Evolutionary conservation across 2,329 filamentous ascomycete genomes (phyloP), one percentile per base, ranked within the genome.

Genomic region (Fusarium multiceps): DNA sequence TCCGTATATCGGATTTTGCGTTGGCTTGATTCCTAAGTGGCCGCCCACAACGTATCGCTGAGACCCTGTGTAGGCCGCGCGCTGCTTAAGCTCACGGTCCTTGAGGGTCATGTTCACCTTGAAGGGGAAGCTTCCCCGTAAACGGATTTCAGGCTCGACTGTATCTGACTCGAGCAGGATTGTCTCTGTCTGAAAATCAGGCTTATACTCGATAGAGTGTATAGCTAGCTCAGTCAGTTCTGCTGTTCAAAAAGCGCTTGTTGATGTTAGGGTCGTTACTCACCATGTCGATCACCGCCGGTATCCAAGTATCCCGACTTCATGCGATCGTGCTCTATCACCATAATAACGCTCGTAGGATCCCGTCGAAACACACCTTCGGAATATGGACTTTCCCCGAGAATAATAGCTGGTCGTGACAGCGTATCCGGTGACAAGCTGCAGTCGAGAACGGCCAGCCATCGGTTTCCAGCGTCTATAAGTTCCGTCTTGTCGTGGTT

Each of bases 381-480:
- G 5, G 72, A 59, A 43, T 59, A 67, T 32, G 67, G 67, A 20
- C 72, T 72, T 56, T 72, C 68, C 18, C 73, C 63, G 14, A 75
- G 70, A 27, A 75, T 64, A 34, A 75, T 71, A 7, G 73, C 73
- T 28, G 73, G 73, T 18, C 73, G 62, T 32, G 73, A 73, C 45
- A 75, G 45, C 27, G 73, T 74, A 55, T 75, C 73, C 4, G 72
- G 65, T 11, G 73, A 75, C 55, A 75, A 18, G 46, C 73, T 75
- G 62, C 73, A 75, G 62, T 75, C 73, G n/a, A 75, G 73, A 46
- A 75, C 73, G 12, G 73, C 73, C 5, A 75, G 32, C 73, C 71
- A 74, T 45, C 69, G 67, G 28, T 71, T 50, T 3, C 69, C 69
- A 45, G 68, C 67, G 43, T 71, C 71, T 14, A 45, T 63, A 48